A percentile compares a stretch with the other conserved stretches of the same genome.
Evolutionary conservation across 257 asterid species (phyloP).

Genomic region (Solanum appendiculatum): DNA sequence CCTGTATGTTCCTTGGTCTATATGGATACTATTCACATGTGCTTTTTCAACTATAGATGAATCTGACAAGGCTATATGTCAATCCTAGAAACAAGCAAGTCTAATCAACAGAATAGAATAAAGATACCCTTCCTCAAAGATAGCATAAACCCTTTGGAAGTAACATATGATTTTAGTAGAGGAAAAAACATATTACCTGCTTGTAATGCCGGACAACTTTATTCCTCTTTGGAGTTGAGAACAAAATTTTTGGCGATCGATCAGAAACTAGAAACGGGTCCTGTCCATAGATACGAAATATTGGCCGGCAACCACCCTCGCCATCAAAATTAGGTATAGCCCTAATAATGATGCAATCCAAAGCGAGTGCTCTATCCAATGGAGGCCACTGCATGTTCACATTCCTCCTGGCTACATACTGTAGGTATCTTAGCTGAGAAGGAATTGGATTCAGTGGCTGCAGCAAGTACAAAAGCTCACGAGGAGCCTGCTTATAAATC

Average conservation of each 20-base stretch:
- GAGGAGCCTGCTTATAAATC: slow-evolving; percentile 93
- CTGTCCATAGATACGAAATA: slow-evolving; percentile 79
- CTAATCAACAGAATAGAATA: not conserved
- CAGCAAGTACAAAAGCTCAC: slow-evolving; percentile 67
- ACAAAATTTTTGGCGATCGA: slow-evolving; percentile 67
- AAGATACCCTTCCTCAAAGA: not conserved
- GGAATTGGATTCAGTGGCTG: slow-evolving; percentile 87
- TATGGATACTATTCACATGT: not conserved
- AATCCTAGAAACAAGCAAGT: not conserved
- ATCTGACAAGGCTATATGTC: not conserved
- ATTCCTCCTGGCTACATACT: slow-evolving; percentile 84
- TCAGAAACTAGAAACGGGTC: slow-evolving; percentile 60
- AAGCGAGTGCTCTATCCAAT: slow-evolving; percentile 66
- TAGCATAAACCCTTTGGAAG: not conserved
- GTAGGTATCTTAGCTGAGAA: slow-evolving; percentile 87
- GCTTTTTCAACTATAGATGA: not conserved
- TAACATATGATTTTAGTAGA: not conserved
- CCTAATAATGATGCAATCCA: slow-evolving; percentile 87
- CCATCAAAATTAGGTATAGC: slow-evolving; percentile 79
- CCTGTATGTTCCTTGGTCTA: not conserved
- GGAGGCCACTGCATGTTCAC: slow-evolving; percentile 93
- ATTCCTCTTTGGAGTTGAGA: slow-evolving; percentile 71
- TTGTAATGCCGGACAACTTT: slow-evolving; percentile 64
- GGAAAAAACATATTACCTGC: slow-evolving; percentile 41
- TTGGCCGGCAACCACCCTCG: slow-evolving; percentile 79